These are phyloP conservation scores for Cryptococcus sp. DNA, from an alignment of 1,284 basidiomycete species.

Conservation along the genomic window DNA sequence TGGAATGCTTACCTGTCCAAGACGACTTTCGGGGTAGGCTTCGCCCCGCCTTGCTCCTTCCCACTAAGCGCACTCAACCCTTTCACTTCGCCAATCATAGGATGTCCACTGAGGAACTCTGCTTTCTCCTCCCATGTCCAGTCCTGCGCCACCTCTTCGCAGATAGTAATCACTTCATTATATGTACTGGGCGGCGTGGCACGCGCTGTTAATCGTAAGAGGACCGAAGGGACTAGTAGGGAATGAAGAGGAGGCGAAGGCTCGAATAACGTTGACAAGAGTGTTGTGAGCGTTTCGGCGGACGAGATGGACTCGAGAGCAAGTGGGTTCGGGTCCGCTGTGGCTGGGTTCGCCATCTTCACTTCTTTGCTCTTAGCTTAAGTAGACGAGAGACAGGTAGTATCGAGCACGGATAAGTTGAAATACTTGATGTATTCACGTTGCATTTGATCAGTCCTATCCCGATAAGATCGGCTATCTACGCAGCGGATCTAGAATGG, in stretches of 20 bases:
- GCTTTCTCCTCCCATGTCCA: slow-evolving; percentile 66
- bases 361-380: background rate
- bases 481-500: too few species aligned
- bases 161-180: slow-evolving; percentile 62
- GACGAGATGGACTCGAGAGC: slow-evolving; percentile 7
- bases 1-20: slow-evolving; percentile 37
- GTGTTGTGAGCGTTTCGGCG: slow-evolving; percentile 13
- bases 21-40: slow-evolving; percentile 38
- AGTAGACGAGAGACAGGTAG: background rate
- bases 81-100: slow-evolving; percentile 74
- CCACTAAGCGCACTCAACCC: slow-evolving; percentile 69
- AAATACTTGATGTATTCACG: too few species aligned
- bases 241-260: slow-evolving; percentile 27
- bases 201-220: slow-evolving; percentile 14
- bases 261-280: slow-evolving; percentile 39
- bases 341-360: background rate
- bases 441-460: too few species aligned
- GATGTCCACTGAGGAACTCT: slow-evolving; percentile 76
- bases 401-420: background rate
- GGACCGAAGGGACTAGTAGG: slow-evolving; percentile 35
- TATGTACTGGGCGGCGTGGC: slow-evolving; percentile 55
- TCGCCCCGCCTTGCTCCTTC: slow-evolving; percentile 66
- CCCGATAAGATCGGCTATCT: too few species aligned
- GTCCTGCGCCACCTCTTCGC: slow-evolving; percentile 58
- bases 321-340: slow-evolving; percentile 2